These are phyloP conservation scores for Lunularia cruciata DNA, from an alignment of 225 moss, liverwort and hornwort genomes.

Conservation along the genomic window DNA sequence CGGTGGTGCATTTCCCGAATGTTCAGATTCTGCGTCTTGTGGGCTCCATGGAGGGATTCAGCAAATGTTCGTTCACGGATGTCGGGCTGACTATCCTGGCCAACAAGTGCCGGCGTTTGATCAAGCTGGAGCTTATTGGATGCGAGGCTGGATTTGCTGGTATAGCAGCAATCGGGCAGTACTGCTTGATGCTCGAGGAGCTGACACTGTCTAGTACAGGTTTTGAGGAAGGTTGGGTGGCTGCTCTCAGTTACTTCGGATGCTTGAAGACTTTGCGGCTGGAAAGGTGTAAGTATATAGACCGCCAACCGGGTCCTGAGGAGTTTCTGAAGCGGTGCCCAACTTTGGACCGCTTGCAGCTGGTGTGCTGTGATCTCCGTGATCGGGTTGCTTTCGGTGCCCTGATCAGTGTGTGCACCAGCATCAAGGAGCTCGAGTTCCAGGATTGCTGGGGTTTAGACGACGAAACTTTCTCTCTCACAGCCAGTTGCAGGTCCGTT, in stretches of 20 bases:
- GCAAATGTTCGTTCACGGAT: slow-evolving; percentile 82
- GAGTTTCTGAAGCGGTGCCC: slow-evolving; percentile 53
- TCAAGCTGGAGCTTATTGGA: slow-evolving; percentile 82
- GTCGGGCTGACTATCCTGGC: slow-evolving; percentile 93
- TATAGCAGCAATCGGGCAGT: slow-evolving; percentile 87
- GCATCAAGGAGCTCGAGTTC: slow-evolving; percentile 69
- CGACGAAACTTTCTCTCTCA: slow-evolving; percentile 70
- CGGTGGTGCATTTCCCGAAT: slow-evolving; percentile 73
- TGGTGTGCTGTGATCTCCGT: slow-evolving; percentile 86
- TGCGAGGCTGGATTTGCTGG: slow-evolving; percentile 94
- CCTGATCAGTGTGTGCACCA: slow-evolving; percentile 61
- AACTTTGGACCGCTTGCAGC: slow-evolving; percentile 76
- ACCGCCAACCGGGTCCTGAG: slow-evolving; percentile 64
- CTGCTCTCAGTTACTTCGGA: slow-evolving; percentile 64
- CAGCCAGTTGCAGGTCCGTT: slow-evolving; percentile 62
- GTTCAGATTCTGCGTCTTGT: slow-evolving; percentile 78
- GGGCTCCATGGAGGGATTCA: slow-evolving; percentile 75
- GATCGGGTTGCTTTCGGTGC: slow-evolving; percentile 77
- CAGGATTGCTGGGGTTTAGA: slow-evolving; percentile 96
- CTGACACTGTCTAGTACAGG: slow-evolving; percentile 79
- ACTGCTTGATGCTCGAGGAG: slow-evolving; percentile 89
- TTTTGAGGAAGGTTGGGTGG: slow-evolving; percentile 87
- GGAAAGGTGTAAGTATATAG: slow-evolving; percentile 85
- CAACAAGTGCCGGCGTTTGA: slow-evolving; percentile 71
- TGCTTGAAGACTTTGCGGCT: slow-evolving; percentile 66